Base-by-base conservation (phyloP, 2,329 filamentous ascomycete genomes). In the Ophiosphaerella narmari region DNA sequence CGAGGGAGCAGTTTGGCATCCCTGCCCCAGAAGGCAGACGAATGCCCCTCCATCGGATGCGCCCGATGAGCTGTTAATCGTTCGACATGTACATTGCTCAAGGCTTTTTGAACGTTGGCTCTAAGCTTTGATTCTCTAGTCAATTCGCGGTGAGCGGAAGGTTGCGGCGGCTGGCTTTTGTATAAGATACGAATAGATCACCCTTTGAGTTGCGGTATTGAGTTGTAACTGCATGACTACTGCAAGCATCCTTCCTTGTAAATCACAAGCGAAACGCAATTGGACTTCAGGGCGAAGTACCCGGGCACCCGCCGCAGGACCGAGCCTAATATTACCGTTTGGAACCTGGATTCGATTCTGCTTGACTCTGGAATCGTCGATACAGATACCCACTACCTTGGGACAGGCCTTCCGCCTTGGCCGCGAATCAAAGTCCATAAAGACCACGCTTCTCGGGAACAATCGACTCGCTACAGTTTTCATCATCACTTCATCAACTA, bases 41-140 rank as follows among this genome's bases (percentile, higher is more conserved):
- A 42, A 44, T 56, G 45, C 52, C 53, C 52, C 43, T 57, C 50
- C 38, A 55, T 48, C 59, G 55, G 59, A 48, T 46, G 42, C 45
- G 42, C 34, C 62, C 54, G 59, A 50, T 54, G 63, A 52, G 59
- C 59, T 62, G 65, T 60, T 57, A 37, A 63, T 67, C 55, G 57
- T 63, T 52, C 62, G 59, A 67, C 57, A 32, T 48, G 32, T 39
- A 43, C 54, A 54, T 32, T 46, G 38, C 38, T 26, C 34, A 9
- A 39, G 43, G 37, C 39, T 42, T 33, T 42, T 41, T 38, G 36
- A 44, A 41, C 40, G 37, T 33, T 49, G 43, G 53, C 44, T 47
- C 14, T 47, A 43, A 34, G 13, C 37, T 21, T 38, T 36, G 31
- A 44, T 41, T 46, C 50, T 48, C 42, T 49, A 54, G 45, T 51